Percentiles rank a stretch among this genome's conserved stretches.
These are phyloP conservation scores for Pyricularia pennisetigena DNA, from an alignment of 2,329 filamentous ascomycete species.

Conservation along the genomic window DNA sequence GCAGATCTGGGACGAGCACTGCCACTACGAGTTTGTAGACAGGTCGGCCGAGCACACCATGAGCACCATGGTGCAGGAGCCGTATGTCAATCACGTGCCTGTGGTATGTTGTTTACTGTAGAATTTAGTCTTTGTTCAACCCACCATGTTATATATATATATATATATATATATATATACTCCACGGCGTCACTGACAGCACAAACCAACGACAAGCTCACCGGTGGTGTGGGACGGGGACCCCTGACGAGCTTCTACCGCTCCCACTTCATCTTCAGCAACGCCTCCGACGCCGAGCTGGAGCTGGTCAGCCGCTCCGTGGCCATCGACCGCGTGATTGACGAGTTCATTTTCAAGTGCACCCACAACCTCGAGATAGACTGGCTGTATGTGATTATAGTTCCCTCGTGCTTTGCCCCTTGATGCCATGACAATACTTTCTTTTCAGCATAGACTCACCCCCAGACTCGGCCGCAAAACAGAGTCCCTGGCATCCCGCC, in stretches of 20 bases:
- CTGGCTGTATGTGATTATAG: constrained; percentile 45
- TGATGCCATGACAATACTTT: background rate
- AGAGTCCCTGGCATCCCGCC: constrained; percentile 48
- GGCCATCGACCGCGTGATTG: constrained; percentile 61
- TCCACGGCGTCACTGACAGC: background rate
- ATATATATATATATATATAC: no score
- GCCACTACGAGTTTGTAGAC: constrained; percentile 58
- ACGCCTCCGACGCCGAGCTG: constrained; percentile 55
- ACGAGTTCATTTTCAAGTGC: constrained; percentile 58
- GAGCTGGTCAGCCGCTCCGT: constrained; percentile 64
- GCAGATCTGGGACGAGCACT: constrained; percentile 71
- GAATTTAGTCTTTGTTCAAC: no score
- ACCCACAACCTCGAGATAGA: constrained; percentile 55
- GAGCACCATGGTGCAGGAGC: constrained; percentile 72
- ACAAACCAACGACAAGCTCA: constrained; percentile 27
- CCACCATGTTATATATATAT: no score
- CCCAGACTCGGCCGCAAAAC: constrained; percentile 13
- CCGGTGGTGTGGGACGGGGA: constrained; percentile 59
- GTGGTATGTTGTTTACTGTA: constrained; percentile 1
- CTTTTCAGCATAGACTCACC: background rate
- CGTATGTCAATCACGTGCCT: constrained; percentile 63
- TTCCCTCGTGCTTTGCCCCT: background rate
- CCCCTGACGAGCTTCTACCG: constrained; percentile 58
- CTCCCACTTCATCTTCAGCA: constrained; percentile 66
- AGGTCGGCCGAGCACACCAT: constrained; percentile 64